Conservation (phyloP, 1,284 basidiomycete species). For the Malassezia obtusa region DNA sequence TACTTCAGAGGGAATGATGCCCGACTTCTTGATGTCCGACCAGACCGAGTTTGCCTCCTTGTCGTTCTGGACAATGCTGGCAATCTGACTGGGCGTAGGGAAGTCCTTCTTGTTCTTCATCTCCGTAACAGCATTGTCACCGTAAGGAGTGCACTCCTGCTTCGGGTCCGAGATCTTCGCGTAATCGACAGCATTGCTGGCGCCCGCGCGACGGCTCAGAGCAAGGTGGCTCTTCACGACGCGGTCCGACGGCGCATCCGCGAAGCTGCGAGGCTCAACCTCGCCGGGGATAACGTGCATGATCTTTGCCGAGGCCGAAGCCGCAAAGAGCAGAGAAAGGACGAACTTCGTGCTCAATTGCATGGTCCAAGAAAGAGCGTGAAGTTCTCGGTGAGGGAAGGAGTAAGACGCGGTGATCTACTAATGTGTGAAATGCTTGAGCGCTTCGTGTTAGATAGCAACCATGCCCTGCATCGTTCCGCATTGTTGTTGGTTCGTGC, state of each 20-base stretch:
- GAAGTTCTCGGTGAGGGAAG: neutral
- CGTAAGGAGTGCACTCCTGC: slow-evolving; percentile 2
- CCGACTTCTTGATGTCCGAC: slow-evolving; percentile 37
- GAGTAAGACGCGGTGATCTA: neutral
- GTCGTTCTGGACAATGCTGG: slow-evolving; percentile 48
- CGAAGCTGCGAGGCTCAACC: neutral
- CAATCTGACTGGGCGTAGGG: slow-evolving; percentile 23
- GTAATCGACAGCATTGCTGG: slow-evolving; percentile 23
- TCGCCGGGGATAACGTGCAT: neutral
- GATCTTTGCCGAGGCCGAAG: neutral
- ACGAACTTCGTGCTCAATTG: neutral
- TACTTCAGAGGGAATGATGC: slow-evolving; percentile 45
- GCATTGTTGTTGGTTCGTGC: neutral
- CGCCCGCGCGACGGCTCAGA: neutral
- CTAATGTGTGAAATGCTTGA: neutral
- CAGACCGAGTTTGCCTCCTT: slow-evolving; percentile 45
- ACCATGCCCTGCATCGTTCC: neutral
- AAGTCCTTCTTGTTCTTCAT: neutral
- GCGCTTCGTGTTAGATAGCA: neutral
- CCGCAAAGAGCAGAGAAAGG: neutral
- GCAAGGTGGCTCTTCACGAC: neutral
- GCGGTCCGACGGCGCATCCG: neutral
- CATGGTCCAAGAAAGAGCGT: neutral
- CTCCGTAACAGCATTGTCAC: slow-evolving; percentile 4
- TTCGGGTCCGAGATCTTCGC: slow-evolving; percentile 16